Evolutionary conservation across 345 rosid genomes (phyloP).

Genomic region (Citrus unshiu): DNA sequence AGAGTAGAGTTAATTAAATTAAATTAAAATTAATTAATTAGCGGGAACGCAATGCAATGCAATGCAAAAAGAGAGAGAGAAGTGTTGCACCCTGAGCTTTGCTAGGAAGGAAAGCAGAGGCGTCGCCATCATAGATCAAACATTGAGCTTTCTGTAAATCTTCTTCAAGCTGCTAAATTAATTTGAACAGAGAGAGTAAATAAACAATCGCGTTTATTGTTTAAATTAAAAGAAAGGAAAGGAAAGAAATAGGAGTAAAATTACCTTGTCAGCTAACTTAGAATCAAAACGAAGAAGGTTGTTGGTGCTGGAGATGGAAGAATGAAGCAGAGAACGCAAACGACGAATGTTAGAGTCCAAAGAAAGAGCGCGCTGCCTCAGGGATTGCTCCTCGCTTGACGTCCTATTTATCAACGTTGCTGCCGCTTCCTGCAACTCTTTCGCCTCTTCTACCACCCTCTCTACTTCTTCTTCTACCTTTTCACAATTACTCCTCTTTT

Average conservation of each 20-base stretch:
- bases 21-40: no score
- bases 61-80: no score
- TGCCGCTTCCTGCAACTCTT: conserved; percentile 74
- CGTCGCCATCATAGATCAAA: conserved; percentile 74
- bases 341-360: conserved; percentile 71
- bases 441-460: conserved; percentile 60
- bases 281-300: conserved; percentile 24
- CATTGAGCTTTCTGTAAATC: conserved; percentile 80
- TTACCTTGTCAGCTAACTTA: conserved; percentile 58
- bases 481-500: conserved; percentile 20
- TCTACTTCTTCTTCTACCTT: conserved; percentile 66
- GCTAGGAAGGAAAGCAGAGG: conserved; percentile 73
- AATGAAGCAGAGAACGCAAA: conserved; percentile 36
- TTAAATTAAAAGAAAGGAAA: not conserved
- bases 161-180: conserved; percentile 58
- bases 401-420: conserved; percentile 48
- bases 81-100: conserved; percentile 54
- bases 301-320: not conserved
- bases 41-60: no score
- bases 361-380: conserved; percentile 62
- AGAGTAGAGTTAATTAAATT: no score
- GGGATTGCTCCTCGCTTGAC: conserved; percentile 62
- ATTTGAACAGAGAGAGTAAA: not conserved
- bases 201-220: no score
- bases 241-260: not conserved